A percentile compares a stretch with the other conserved stretches of the same genome.
phyloP scores from a whole-genome alignment of 768 basidiomycete species.

The Hebeloma cylindrosporum region DNA sequence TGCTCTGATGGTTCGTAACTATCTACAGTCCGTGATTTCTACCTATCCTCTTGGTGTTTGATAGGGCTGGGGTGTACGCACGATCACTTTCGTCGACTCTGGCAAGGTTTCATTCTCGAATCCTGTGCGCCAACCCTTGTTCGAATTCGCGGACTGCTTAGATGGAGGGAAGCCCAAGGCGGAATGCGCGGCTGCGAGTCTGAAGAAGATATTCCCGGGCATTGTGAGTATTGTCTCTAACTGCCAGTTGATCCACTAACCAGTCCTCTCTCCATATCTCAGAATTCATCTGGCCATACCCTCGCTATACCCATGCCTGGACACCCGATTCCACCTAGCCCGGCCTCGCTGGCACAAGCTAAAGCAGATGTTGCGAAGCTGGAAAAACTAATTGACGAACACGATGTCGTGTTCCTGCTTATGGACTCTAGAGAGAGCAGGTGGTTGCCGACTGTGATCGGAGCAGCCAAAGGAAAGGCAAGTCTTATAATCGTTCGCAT shows the following conservation, averaged over 20 bases:
- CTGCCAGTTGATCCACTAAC: not conserved
- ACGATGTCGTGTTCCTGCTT: conserved; percentile 89
- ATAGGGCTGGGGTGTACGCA: conserved; percentile 95
- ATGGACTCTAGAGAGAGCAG: conserved; percentile 99
- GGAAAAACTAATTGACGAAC: conserved; percentile 75
- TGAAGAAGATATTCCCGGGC: conserved; percentile 91
- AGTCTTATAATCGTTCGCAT: conserved; percentile 4
- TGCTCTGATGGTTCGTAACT: conserved; percentile 72
- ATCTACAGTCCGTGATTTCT: not conserved
- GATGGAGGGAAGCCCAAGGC: conserved; percentile 95
- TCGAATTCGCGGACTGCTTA: conserved; percentile 92
- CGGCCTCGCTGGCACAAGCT: conserved; percentile 51
- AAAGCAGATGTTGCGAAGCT: conserved; percentile 70
- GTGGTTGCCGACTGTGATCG: conserved; percentile 93
- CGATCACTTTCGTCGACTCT: conserved; percentile 91
- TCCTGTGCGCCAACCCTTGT: conserved; percentile 95
- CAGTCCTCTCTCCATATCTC: not conserved
- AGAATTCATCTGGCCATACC: conserved; percentile 81
- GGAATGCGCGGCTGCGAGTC: conserved; percentile 77
- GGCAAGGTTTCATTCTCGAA: conserved; percentile 94
- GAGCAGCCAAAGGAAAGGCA: conserved; percentile 83
- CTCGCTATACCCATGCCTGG: conserved; percentile 97
- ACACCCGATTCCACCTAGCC: conserved; percentile 72
- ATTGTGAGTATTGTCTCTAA: conserved; percentile 57
- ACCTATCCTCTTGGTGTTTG: not conserved